Percentiles rank a stretch among this genome's conserved stretches.
Conservation (phyloP, 805 yeast species). For the Tetrapisispora pingtungensis region DNA sequence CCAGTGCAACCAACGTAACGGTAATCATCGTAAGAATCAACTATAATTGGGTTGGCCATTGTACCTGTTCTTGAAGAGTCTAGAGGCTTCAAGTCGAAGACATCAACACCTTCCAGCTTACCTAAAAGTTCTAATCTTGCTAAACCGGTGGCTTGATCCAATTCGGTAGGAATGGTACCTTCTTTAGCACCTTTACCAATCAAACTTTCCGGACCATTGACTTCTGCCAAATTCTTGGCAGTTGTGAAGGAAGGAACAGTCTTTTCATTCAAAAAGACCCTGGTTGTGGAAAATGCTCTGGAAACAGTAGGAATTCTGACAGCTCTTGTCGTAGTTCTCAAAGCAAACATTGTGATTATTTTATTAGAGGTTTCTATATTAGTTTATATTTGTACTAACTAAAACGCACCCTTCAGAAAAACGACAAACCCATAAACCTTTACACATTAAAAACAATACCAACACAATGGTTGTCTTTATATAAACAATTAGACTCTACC, state of each 20-base stretch:
- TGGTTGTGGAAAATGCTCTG: conserved; percentile 28
- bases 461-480: too few relatives aligned
- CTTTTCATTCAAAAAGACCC: conserved; percentile 22
- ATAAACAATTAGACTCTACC: too few relatives aligned
- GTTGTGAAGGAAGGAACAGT: conserved; percentile 36
- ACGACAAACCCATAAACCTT: too few relatives aligned
- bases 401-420: too few relatives aligned
- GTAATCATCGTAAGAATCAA: conserved; percentile 84
- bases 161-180: conserved; percentile 83
- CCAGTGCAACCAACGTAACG: conserved; percentile 98
- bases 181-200: conserved; percentile 85
- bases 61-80: conserved; percentile 87
- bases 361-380: too few relatives aligned
- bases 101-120: conserved; percentile 89
- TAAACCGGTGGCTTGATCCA: conserved; percentile 96
- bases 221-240: conserved; percentile 64
- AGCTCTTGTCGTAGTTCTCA: conserved; percentile 28
- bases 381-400: too few relatives aligned
- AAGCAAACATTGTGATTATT: conserved; percentile 29
- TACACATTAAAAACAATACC: too few relatives aligned
- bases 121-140: conserved; percentile 93
- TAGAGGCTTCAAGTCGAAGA: conserved; percentile 82
- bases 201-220: conserved; percentile 64
- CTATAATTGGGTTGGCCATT: conserved; percentile 74
- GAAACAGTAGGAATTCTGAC: conserved; percentile 18